Conservation (phyloP, 2,329 filamentous ascomycete genomes). For the Neopestalotiopsis sp. region DNA sequence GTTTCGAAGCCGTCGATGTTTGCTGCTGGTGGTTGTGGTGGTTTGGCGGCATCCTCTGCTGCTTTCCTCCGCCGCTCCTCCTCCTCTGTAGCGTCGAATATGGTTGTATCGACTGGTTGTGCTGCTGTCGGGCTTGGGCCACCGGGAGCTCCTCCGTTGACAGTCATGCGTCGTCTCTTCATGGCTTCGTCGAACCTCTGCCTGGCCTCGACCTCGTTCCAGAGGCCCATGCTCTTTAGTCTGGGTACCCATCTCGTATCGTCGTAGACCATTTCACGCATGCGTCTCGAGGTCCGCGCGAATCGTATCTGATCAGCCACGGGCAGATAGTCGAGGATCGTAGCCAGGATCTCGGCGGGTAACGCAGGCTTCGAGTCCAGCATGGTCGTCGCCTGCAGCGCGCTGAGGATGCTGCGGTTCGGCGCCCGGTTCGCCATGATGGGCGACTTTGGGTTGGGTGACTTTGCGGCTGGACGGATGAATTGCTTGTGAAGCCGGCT, state of each 20-base stretch:
- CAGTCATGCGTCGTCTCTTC: constrained; percentile 63
- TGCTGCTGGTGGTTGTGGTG: constrained; percentile 31
- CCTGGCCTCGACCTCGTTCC: constrained; percentile 88
- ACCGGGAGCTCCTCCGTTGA: constrained; percentile 34
- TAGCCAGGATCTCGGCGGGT: constrained; percentile 86
- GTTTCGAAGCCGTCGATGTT: constrained; percentile 78
- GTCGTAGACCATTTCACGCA: constrained; percentile 99
- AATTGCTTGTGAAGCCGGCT: too few relatives aligned
- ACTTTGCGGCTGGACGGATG: not conserved
- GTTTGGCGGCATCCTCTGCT: constrained; percentile 39
- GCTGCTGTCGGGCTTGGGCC: constrained; percentile 26
- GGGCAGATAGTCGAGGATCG: constrained; percentile 88
- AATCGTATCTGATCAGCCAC: constrained; percentile 85
- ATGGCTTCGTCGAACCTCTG: constrained; percentile 78
- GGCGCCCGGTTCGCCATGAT: constrained; percentile 44
- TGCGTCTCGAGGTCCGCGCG: constrained; percentile 81
- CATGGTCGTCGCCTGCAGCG: constrained; percentile 82
- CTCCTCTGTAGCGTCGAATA: constrained; percentile 77
- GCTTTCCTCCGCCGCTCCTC: constrained; percentile 60
- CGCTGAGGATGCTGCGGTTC: constrained; percentile 69
- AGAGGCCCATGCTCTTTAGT: constrained; percentile 85
- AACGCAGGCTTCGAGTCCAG: constrained; percentile 78
- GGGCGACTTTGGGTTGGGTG: not conserved
- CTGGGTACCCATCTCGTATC: constrained; percentile 93
- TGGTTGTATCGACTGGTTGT: constrained; percentile 54